Evolutionary conservation across 1,139 yeast species (phyloP), one percentile per base, ranked within the genome.

Genomic region (Arxiozyma heterogenica): DNA sequence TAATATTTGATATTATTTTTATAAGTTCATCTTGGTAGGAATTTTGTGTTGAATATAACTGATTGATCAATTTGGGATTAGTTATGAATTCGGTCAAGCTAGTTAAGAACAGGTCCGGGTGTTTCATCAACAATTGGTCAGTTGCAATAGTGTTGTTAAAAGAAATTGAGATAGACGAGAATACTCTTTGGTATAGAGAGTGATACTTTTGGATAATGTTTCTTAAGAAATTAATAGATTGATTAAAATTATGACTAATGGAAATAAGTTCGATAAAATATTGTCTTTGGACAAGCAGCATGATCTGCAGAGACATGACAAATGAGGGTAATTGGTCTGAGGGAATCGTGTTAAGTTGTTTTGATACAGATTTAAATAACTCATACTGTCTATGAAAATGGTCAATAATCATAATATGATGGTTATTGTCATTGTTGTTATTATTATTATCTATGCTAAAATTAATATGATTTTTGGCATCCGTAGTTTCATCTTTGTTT

Each of bases 161-260:
- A 9, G 39, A 34, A 34, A 15, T 15, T 18, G 45, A 22, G 30
- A 43, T 43, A 43, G 18, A 15, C 1, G 27, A 25, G 25, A n/a
- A 43, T 44, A 44, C 9, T 5, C 11, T 30, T 18, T 45, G n/a
- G 20, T 27, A 18, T 45, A 45, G 18, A 6, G 41, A 30, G 20
- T 45, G 39, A 62, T 53, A 72, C 58, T 55, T 71, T 63, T 53
- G 62, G 53, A 57, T 53, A 44, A 56, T 71, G 30, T 68, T 65
- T 54, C 83, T 72, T 46, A 82, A 62, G 27, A 78, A 71, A 18
- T 64, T 54, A 9, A 81, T 63, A 0, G 85, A 82, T 30, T 62
- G 62, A 15, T 67, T 60, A 5, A 72, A 64, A 50, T 73, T 69
- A 12, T 70, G 66, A 17, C 61, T 62, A 12, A 68, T 62, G 41